Evolutionary conservation across 2,329 filamentous ascomycete genomes (phyloP), one percentile per base, ranked within the genome.

Genomic region (Fusarium austroafricanum): DNA sequence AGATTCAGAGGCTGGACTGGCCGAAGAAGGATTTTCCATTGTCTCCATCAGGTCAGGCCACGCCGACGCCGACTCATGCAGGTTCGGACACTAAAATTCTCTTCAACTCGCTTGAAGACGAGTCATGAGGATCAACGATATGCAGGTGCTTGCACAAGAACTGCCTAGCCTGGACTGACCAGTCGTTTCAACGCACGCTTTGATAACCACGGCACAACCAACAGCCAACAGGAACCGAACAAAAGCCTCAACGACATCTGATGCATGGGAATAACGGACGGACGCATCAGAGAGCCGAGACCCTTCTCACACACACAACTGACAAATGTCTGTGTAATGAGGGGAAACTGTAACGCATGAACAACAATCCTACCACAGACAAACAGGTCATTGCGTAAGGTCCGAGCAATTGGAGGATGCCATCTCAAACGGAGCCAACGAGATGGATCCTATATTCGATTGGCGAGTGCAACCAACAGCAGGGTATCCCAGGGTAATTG

Each of bases 391-490:
- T 35, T 35, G 33, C 33, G 33, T 35, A 15, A 29, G 14, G 56
- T 59, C 61, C 46, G 31, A 65, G 65, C 55, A 59, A 51, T 53
- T 15, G 11, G 18, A 64, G 61, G 45, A 29, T 17, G n/a, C 11
- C 38, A 39, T 55, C 18, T 20, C 18, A 43, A 37, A 23, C 43
- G 26, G 33, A 26, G 45, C 28, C 43, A 52, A 51, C 26, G 33
- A 35, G 28, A 39, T 33, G 17, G 29, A 23, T 28, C 20, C 21
- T 45, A 33, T 57, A 31, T 43, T 55, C 65, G 65, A 68, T 68
- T 66, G 61, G 65, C 65, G 65, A 68, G 53, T 51, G 51, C 38
- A 46, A 55, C 50, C 35, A 42, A 51, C 21, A 49, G 29, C 26
- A 53, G 33, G 35, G 40, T 33, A 29, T 37, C 17, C 15, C 20